Base-by-base conservation (phyloP, 192 early-diverging fungal genomes). In the Mortierella antarctica region DNA sequence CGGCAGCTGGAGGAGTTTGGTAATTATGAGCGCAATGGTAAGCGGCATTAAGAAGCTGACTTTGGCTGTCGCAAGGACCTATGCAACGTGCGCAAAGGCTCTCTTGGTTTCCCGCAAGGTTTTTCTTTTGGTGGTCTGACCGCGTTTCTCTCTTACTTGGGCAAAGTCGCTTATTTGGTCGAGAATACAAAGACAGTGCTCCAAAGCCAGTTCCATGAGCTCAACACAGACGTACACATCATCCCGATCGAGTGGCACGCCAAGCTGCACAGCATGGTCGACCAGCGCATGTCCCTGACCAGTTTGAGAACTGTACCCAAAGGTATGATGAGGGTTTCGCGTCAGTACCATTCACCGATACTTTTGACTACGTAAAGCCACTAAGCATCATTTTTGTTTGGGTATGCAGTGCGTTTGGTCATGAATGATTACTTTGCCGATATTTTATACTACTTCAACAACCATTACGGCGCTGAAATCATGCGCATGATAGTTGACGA, bases 401-500 rank as follows among this genome's bases (percentile, higher is more conserved):
- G 10, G 7, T 44, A 4, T 2, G 39, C 67, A 79, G 76, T 87
- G 40, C 65, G 86, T 10, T 41, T 87, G 56, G 83, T 84, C 45
- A 84, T 80, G 53, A 87, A 87, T 40, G 76, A 85, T 23, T 87
- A 84, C 53, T 54, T 83, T 57, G 70, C 73, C n/a, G 86, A 87
- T 52, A 74, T 71, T 50, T 42, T 84, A 5, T 83, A 83, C 41
- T 87, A 84, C 57, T 86, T 86, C 54, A 85, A 82, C 53, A 85
- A 77, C 12, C 78, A 84, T 21, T 87, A 87, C 64, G 89, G 89
- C 11, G 73, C 83, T 39, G 57, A 66, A 18, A 87, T 92, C 56
- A 80, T 89, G 4, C 69, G 75, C 0, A 86, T 88, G 57, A 86
- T 91, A 20, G 88, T 86, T 6, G 58, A 65, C n/a, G 87, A 91